Percentiles rank a stretch among this genome's conserved stretches.
Conservation (phyloP, 108 stramenopile species). For the Fragilaria radians region DNA sequence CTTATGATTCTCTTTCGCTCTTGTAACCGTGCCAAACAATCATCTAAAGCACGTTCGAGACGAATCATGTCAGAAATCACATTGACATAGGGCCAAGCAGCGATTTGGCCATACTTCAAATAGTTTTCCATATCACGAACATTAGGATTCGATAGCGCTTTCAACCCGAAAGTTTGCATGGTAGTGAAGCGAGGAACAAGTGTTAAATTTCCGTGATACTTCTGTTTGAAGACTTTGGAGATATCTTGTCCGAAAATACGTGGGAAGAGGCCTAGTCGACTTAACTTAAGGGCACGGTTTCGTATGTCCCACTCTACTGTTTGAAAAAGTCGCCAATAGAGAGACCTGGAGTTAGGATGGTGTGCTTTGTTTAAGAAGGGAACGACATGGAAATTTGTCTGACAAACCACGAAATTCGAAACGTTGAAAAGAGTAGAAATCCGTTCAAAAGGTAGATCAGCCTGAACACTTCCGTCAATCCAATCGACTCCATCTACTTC, state of each 20-base stretch:
- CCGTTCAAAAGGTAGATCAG: conserved; percentile 88
- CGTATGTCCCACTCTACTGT: conserved; percentile 84
- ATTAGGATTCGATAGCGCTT: conserved; percentile 74
- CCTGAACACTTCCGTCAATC: conserved; percentile 92
- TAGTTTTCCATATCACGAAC: conserved; percentile 82
- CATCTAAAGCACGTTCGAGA: conserved; percentile 64
- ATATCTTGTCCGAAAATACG: conserved; percentile 88
- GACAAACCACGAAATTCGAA: conserved; percentile 82
- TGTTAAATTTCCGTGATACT: conserved; percentile 87
- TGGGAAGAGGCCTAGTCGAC: conserved; percentile 83
- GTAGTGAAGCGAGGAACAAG: conserved; percentile 79
- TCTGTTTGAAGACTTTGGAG: conserved; percentile 88
- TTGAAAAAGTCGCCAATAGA: conserved; percentile 80
- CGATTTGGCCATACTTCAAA: conserved; percentile 73
- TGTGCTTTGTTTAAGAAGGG: conserved; percentile 86
- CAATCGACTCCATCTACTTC: conserved; percentile 94
- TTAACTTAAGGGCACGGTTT: conserved; percentile 66
- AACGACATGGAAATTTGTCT: conserved; percentile 91
- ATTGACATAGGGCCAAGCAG: conserved; percentile 80
- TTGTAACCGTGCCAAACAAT: conserved; percentile 57
- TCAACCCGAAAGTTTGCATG: conserved; percentile 77
- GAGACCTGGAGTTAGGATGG: conserved; percentile 53
- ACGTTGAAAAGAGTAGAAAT: conserved; percentile 90
- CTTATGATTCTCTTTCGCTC: conserved; percentile 36
- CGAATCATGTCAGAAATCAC: conserved; percentile 78